Conservation (phyloP, 768 basidiomycete genomes). For the Pulveroboletus sp. region DNA sequence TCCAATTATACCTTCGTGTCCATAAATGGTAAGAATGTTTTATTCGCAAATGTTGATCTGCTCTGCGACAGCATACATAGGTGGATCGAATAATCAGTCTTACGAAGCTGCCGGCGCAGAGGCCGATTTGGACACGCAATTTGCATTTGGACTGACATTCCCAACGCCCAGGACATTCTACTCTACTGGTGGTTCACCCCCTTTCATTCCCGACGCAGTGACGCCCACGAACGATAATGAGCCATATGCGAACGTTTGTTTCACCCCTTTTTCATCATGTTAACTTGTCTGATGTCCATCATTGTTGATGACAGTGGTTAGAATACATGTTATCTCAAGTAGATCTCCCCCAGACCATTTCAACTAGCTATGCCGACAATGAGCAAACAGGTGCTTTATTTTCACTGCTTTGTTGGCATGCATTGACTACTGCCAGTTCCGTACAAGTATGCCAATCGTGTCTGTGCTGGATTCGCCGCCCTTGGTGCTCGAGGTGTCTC, state of each 20-base stretch:
- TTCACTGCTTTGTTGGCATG: not conserved
- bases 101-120: conserved; percentile 52
- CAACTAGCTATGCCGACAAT: conserved; percentile 70
- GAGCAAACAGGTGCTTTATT: conserved; percentile 57
- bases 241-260: conserved; percentile 43
- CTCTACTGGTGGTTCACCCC: conserved; percentile 61
- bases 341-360: conserved; percentile 59
- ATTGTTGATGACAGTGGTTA: conserved; percentile 49
- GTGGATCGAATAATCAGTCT: conserved; percentile 59
- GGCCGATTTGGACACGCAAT: conserved; percentile 68
- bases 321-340: conserved; percentile 49
- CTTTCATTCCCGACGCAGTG: conserved; percentile 47
- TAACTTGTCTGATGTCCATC: not conserved
- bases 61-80: conserved; percentile 32
- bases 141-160: conserved; percentile 60
- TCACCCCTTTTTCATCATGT: not conserved
- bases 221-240: conserved; percentile 46
- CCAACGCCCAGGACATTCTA: conserved; percentile 61
- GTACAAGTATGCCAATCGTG: conserved; percentile 48
- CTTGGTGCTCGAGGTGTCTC: conserved; percentile 71
- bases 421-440: conserved; percentile 42
- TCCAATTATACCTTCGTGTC: conserved; percentile 53
- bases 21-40: conserved; percentile 45
- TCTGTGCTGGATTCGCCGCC: conserved; percentile 59
- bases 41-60: not conserved